Base-by-base conservation (phyloP, 108 stramenopile genomes). In the Skeletonema grethae region DNA sequence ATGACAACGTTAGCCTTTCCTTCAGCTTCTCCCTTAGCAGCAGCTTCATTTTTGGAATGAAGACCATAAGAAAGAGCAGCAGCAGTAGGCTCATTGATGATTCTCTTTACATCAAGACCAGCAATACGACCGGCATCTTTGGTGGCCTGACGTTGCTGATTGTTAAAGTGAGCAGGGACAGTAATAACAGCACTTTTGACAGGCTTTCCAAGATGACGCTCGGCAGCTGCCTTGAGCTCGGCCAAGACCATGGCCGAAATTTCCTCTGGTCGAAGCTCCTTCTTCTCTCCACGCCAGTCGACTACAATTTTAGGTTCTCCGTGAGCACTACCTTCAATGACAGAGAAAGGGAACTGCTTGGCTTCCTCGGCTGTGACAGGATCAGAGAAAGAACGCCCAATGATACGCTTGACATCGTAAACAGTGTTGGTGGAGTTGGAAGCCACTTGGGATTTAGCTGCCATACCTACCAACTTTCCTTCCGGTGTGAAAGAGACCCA, bases 151-250 rank as follows among this genome's bases (percentile, higher is more conserved):
- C 93, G 79, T 67, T 95, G 94, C 69, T 88, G 87, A 76, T 95
- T 93, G 76, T 95, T 94, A 63, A 94, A 94, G 74, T 95, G 89
- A 45, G 93, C 92, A 18, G 92, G 91, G 28, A 94, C 95, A 24
- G 95, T 92, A 76, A 93, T 87, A 15, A 92, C 93, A 50, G 91
- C 92, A 36, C 84, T 63, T 31, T 83, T 85, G 29, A 93, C 82
- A 15, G 73, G 48, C 45, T 53, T 35, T 10, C 82, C 85, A 59
- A 88, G 72, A 70, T 78, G 79, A 20, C 60, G 56, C 70, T 88
- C 87, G 25, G 91, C 88, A 39, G 84, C 83, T 24, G 24, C 29
- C 70, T 75, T 82, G 64, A 89, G 75, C 71, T 92, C 85, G 1
- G 79, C 69, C 36, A 90, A 61, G 12, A 90, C 72, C 85, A 88